These are phyloP conservation scores for Scheffersomyces quercinus DNA, from an alignment of 1,139 yeast genomes.

Conservation along the genomic window DNA sequence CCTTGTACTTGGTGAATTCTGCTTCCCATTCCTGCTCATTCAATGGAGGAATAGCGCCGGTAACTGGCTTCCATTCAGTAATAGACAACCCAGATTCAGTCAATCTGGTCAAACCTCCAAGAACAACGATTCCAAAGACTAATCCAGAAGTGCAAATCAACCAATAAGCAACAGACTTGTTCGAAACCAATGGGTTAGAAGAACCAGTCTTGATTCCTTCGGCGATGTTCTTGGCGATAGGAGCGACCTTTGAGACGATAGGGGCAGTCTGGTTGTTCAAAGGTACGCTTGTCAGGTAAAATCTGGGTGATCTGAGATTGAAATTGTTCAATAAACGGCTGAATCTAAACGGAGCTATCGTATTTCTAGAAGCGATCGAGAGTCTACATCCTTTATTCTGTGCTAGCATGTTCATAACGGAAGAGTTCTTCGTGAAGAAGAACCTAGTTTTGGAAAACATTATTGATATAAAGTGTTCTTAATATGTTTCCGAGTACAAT, in stretches of 20 bases:
- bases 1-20: constrained; percentile 78
- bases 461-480: background rate
- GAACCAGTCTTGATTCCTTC: constrained; percentile 3
- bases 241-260: background rate
- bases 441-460: constrained; percentile 43
- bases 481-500: too few relatives aligned
- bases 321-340: constrained; percentile 6
- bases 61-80: constrained; percentile 98
- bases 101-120: constrained; percentile 92
- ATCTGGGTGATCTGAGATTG: background rate
- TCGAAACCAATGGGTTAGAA: constrained; percentile 27
- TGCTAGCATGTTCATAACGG: constrained; percentile 32
- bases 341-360: background rate
- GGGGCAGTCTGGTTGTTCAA: background rate
- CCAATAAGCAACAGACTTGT: constrained; percentile 78
- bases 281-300: background rate
- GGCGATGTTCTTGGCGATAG: constrained; percentile 2
- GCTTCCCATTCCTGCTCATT: constrained; percentile 77
- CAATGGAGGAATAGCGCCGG: constrained; percentile 91
- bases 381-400: constrained; percentile 22
- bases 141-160: constrained; percentile 85
- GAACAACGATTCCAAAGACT: constrained; percentile 93
- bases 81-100: constrained; percentile 96
- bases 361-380: constrained; percentile 9
- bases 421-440: constrained; percentile 45